phyloP scores from a whole-genome alignment of 805 yeast genomes.

The Wickerhamiella nectarea region DNA sequence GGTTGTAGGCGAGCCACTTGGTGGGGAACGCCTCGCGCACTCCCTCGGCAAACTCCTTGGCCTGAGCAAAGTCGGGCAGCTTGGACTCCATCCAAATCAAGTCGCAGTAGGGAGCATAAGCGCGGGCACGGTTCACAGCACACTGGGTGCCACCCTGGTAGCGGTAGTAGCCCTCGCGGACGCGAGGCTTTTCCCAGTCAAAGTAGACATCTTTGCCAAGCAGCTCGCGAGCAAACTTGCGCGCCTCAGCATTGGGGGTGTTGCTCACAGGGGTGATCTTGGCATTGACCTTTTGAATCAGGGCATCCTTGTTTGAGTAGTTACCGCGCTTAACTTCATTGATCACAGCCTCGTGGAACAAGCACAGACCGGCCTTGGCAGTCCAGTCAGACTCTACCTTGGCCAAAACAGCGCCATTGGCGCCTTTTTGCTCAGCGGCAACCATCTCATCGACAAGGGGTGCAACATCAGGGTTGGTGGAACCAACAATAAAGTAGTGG shows the following conservation, averaged over 20 bases:
- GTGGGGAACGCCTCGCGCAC: slow-evolving; percentile 68
- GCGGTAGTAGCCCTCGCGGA: slow-evolving; percentile 93
- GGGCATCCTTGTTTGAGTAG: slow-evolving; percentile 44
- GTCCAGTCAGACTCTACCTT: slow-evolving; percentile 73
- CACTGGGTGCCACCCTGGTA: slow-evolving; percentile 94
- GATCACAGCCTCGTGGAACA: slow-evolving; percentile 82
- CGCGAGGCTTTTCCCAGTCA: slow-evolving; percentile 92
- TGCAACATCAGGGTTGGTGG: slow-evolving; percentile 70
- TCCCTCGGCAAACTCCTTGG: slow-evolving; percentile 88
- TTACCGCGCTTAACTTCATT: slow-evolving; percentile 58
- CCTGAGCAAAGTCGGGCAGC: slow-evolving; percentile 85
- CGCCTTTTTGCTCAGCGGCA: slow-evolving; percentile 66
- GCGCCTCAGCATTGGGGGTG: slow-evolving; percentile 68
- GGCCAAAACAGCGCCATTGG: slow-evolving; percentile 55
- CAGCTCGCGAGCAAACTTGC: slow-evolving; percentile 56
- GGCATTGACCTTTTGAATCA: slow-evolving; percentile 50
- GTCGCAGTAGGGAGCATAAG: slow-evolving; percentile 89
- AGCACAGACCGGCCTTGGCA: slow-evolving; percentile 65
- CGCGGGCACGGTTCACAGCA: slow-evolving; percentile 93
- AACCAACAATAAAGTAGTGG: slow-evolving; percentile 81
- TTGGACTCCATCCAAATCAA: slow-evolving; percentile 98
- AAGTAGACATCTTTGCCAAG: slow-evolving; percentile 75
- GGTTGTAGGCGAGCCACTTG: slow-evolving; percentile 93
- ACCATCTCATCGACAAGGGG: slow-evolving; percentile 67
- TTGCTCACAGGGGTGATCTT: slow-evolving; percentile 64